Evolutionary conservation across 805 yeast species (phyloP), one percentile per base, ranked within the genome.

Genomic region (Barnettozyma populi): DNA sequence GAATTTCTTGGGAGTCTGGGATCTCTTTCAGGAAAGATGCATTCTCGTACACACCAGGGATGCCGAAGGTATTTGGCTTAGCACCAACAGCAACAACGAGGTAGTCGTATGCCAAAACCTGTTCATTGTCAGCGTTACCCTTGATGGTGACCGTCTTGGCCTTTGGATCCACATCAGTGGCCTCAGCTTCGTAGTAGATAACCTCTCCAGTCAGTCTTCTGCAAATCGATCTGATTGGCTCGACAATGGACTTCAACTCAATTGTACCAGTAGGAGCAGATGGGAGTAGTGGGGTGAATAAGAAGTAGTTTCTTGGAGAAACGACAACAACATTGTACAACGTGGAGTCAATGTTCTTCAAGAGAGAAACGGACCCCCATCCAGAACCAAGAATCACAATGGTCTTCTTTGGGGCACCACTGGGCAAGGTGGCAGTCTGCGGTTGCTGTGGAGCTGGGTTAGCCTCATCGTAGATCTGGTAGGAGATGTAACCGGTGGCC

Each of bases 181-280:
- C 95, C 65, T 84, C 90, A 50, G 96, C 97, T 73, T 90, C 97
- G 63, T 84, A 80, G 70, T 87, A 90, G 35, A 78, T 75, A 40
- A 84, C 89, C 58, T 85, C 88, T 62, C 89, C 92, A 45, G 82
- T 76, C 66, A 78, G 73, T 70, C 79, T 79, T 65, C 94, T 79
- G 50, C 96, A 89, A 61, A 90, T 84, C 50, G 86, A 76, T 60
- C 96, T 84, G 50, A 92, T 90, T 16, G 97, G 96, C 68, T 90
- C 97, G 75, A 89, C 85, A 63, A 90, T 90, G 27, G 97, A 90
- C 65, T 94, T 86, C 66, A 87, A 95, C 59, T 75, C 76, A 51
- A 89, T 85, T 23, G 96, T 87, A 52, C 97, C 97, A 34, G 95
- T 90, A 44, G 97, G 95, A 54, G 90, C 84, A 7, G 96, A 86